These are phyloP conservation scores for Kockiozyma suomiensis DNA, from an alignment of 805 yeast genomes.

Conservation along the genomic window DNA sequence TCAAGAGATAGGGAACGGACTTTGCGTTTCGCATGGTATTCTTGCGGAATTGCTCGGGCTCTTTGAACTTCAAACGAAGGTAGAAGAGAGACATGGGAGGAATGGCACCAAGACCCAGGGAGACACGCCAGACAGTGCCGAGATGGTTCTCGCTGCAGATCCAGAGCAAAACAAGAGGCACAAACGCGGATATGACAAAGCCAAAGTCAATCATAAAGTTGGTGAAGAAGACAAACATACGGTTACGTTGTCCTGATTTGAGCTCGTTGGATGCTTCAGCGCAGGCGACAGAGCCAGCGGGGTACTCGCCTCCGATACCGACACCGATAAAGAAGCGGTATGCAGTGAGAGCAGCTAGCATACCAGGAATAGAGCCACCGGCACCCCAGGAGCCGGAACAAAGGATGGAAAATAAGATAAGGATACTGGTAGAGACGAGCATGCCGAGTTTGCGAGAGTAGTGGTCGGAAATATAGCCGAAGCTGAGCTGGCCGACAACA, in stretches of 20 bases:
- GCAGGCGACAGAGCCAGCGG: constrained; percentile 90
- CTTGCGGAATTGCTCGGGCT: constrained; percentile 70
- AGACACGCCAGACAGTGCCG: constrained; percentile 86
- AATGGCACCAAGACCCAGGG: constrained; percentile 86
- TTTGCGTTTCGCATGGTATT: constrained; percentile 64
- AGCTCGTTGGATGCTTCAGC: constrained; percentile 84
- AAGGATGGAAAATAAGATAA: constrained; percentile 76
- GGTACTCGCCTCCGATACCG: constrained; percentile 94
- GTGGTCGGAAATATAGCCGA: constrained; percentile 81
- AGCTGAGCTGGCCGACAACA: constrained; percentile 78
- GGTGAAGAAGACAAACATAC: constrained; percentile 89
- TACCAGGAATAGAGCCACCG: constrained; percentile 66
- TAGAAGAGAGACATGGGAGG: constrained; percentile 80
- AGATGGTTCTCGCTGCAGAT: constrained; percentile 72
- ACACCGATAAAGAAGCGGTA: constrained; percentile 87
- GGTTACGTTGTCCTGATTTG: constrained; percentile 81
- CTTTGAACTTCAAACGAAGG: constrained; percentile 73
- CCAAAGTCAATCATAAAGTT: constrained; percentile 86
- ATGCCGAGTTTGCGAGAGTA: constrained; percentile 81
- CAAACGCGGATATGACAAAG: constrained; percentile 79
- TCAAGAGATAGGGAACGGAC: constrained; percentile 64
- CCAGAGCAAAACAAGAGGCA: constrained; percentile 83
- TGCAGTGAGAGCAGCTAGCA: constrained; percentile 80
- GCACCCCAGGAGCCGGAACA: constrained; percentile 89
- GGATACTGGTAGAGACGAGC: constrained; percentile 72